Evolutionary conservation across 257 asterid genomes (phyloP), one percentile per base, ranked within the genome.

Genomic region (Ehretia macrophylla): DNA sequence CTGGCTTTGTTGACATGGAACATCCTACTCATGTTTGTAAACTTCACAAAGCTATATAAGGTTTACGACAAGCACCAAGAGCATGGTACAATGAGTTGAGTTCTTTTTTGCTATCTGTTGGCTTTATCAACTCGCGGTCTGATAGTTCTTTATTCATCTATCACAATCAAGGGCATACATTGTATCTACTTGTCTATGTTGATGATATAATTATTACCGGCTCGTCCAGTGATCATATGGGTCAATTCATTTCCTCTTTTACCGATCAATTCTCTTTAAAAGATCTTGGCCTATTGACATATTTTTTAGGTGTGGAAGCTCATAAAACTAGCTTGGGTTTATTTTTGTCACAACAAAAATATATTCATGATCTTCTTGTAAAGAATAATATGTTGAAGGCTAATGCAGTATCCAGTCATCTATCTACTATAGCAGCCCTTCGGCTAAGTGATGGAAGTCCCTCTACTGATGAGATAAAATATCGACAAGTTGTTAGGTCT

Each of bases 11-110:
- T 8, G 11, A 8, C 51, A 16, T 19, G 54, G 46, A 12, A 46
- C n/a, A n/a, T n/a, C n/a, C n/a, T n/a, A n/a, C n/a, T n/a, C n/a
- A n/a, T n/a, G n/a, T n/a, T n/a, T n/a, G 32, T 27, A 46, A 48
- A 13, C 27, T 45, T 10, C 52, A 48, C 21, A 35, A 45, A 47
- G 56, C 32, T 3, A 48, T 60, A 17, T 44, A 44, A 11, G 54
- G 38, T 8, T 20, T 51, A 17, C 14, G 17, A 14, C 32, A 51
- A 5, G 27, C 56, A 17, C 56, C 56, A 51, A 10, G 23, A 3
- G 51, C 63, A 14, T 58, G 54, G 54, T 59, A 18, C 8, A 52
- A 20, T 19, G 64, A 44, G 44, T 21, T 27, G 4, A 39, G 20
- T 14, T 5, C 18, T 8, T 14, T 46, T 46, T 5, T 59, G 19